Evolutionary conservation across 768 basidiomycete genomes (phyloP).

Genomic region (Cystofilobasidium bisporidii): DNA sequence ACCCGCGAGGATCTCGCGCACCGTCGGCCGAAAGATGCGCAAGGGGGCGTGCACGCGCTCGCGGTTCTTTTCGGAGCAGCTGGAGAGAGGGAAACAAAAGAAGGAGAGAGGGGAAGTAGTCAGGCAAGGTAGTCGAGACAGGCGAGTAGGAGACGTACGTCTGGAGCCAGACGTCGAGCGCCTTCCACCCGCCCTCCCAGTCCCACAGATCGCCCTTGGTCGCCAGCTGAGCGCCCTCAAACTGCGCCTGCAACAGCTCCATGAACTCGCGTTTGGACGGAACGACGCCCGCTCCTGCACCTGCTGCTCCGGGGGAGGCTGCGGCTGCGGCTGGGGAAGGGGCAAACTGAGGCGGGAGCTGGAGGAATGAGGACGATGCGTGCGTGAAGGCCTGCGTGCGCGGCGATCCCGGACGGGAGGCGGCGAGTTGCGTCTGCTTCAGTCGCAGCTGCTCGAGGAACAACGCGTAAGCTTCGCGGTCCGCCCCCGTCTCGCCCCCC

Average conservation of each 20-base stretch:
- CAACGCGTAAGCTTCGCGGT: not conserved
- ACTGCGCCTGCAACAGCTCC: conserved; percentile 15
- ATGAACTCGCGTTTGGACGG: conserved; percentile 4
- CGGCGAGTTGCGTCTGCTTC: conserved; percentile 5
- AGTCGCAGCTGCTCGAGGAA: conserved; percentile 5
- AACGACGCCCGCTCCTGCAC: not conserved
- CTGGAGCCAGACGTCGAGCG: conserved; percentile 81
- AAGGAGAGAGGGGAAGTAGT: too few species aligned
- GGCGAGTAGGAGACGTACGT: conserved; percentile 50
- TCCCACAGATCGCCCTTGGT: conserved; percentile 13
- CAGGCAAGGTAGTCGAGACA: too few species aligned
- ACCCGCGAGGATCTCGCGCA: conserved; percentile 41
- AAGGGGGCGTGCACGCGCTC: conserved; percentile 33
- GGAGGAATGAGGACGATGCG: not conserved
- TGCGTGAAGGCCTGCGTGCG: conserved; percentile 1
- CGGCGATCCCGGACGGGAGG: not conserved
- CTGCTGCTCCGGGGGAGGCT: too few species aligned
- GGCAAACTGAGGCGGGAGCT: not conserved
- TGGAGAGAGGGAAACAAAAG: too few species aligned
- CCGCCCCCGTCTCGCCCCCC: not conserved
- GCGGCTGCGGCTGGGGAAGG: not conserved
- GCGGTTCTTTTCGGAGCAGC: conserved; percentile 67
- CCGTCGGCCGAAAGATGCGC: conserved; percentile 18
- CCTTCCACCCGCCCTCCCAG: conserved; percentile 57
- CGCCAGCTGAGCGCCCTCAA: conserved; percentile 17